Conservation (phyloP, 345 rosid species). For the Brassica cretica region DNA sequence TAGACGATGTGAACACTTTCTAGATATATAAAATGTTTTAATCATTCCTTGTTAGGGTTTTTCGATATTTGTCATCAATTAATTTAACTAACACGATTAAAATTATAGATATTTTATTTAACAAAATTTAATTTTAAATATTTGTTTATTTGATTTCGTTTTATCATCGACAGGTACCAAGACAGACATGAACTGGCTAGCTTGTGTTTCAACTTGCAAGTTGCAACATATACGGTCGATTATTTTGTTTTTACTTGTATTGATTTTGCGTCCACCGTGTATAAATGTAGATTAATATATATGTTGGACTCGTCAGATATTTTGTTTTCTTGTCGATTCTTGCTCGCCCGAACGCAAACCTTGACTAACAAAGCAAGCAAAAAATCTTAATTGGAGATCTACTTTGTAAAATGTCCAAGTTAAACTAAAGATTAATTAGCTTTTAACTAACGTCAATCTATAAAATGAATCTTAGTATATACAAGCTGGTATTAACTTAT, state of each 20-base stretch:
- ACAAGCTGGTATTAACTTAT: background rate
- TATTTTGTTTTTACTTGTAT: background rate
- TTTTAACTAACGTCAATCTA: background rate
- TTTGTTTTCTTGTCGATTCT: slow-evolving; percentile 35
- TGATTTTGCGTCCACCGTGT: slow-evolving; percentile 7
- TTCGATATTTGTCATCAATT: background rate
- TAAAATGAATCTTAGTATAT: background rate
- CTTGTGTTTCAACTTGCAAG: slow-evolving; percentile 21
- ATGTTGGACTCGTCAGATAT: slow-evolving; percentile 27
- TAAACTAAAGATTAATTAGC: background rate
- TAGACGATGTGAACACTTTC: slow-evolving; percentile 15
- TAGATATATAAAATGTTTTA: background rate
- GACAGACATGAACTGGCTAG: slow-evolving; percentile 31
- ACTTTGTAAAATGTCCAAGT: slow-evolving; percentile 6
- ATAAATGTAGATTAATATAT: slow-evolving; percentile 7
- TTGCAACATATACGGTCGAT: slow-evolving; percentile 16
- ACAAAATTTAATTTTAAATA: background rate
- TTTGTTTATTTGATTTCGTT: slow-evolving; percentile 2
- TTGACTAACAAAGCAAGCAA: slow-evolving; percentile 18
- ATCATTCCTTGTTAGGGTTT: background rate
- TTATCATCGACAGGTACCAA: slow-evolving; percentile 37
- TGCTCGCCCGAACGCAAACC: slow-evolving; percentile 27
- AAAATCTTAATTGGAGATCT: slow-evolving; percentile 12
- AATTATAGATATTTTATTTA: background rate
- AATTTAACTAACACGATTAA: background rate